A percentile compares a stretch with the other conserved stretches of the same genome.
Conservation (phyloP, 805 yeast species). For the Yamadazyma ubonensis region DNA sequence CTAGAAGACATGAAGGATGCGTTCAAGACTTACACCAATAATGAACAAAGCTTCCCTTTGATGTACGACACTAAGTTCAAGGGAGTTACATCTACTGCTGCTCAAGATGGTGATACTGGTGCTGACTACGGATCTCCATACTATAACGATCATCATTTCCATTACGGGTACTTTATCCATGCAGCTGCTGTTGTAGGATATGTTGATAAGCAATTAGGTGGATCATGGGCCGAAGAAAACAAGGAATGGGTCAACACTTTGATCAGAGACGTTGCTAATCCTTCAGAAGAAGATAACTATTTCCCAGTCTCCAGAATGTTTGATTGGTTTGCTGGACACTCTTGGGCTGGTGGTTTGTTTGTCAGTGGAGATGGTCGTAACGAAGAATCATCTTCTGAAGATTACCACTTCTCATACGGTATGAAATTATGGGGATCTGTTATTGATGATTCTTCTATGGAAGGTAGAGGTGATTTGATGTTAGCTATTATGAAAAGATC, state of each 20-base stretch:
- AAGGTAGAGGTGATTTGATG: constrained; percentile 58
- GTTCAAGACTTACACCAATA: constrained; percentile 38
- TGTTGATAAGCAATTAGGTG: constrained; percentile 54
- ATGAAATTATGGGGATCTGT: constrained; percentile 67
- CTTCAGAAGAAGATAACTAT: constrained; percentile 50
- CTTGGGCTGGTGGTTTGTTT: constrained; percentile 75
- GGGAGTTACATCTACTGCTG: constrained; percentile 56
- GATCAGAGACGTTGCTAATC: constrained; percentile 68
- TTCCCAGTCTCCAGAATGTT: constrained; percentile 74
- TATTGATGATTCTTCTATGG: constrained; percentile 55
- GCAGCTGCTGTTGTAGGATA: constrained; percentile 80
- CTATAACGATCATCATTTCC: constrained; percentile 87
- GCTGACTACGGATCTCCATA: constrained; percentile 70
- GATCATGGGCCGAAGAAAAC: constrained; percentile 51
- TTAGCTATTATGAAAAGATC: constrained; percentile 57
- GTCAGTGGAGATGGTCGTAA: constrained; percentile 72
- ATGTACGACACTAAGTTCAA: constrained; percentile 55
- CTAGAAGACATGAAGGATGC: constrained; percentile 42
- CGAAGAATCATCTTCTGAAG: constrained; percentile 73
- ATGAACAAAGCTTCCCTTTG: constrained; percentile 49
- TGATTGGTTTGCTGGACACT: constrained; percentile 76
- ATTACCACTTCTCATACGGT: constrained; percentile 68
- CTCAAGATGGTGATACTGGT: constrained; percentile 43
- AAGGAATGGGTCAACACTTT: constrained; percentile 59
- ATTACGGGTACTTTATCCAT: constrained; percentile 79